Percentiles rank a stretch among this genome's conserved stretches.
Conservation (phyloP, 2,329 filamentous ascomycete species). For the Neospermospora avenae region DNA sequence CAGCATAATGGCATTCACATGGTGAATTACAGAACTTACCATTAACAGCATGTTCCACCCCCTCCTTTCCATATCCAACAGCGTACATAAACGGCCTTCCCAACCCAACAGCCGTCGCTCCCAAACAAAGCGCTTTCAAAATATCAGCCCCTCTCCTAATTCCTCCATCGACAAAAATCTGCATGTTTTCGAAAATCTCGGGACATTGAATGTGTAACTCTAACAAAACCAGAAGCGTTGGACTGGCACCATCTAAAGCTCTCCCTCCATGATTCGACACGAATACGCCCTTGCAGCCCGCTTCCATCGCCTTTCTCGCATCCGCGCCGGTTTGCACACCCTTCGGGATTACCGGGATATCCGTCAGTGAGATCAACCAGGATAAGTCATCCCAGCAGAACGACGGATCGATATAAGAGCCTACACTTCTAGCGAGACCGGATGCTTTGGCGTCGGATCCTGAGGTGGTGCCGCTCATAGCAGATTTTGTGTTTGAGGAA, state of each 20-base stretch:
- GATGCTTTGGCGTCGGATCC: conserved; percentile 53
- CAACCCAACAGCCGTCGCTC: conserved; percentile 60
- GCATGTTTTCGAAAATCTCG: conserved; percentile 55
- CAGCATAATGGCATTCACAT: too few species aligned
- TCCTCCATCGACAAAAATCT: conserved; percentile 64
- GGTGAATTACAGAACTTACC: too few species aligned
- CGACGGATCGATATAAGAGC: conserved; percentile 53
- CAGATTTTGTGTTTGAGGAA: conserved; percentile 45
- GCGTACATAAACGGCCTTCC: conserved; percentile 60
- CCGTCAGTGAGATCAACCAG: conserved; percentile 59
- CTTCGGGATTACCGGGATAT: conserved; percentile 60
- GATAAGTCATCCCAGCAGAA: conserved; percentile 61
- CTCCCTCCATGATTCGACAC: conserved; percentile 70
- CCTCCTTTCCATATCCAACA: conserved; percentile 58
- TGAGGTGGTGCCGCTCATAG: conserved; percentile 48
- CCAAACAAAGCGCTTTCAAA: conserved; percentile 63
- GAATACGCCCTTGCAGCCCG: conserved; percentile 64
- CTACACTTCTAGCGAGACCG: conserved; percentile 53
- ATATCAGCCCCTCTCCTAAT: conserved; percentile 64
- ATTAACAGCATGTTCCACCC: too few species aligned
- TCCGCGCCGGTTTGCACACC: conserved; percentile 67
- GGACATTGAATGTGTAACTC: conserved; percentile 62
- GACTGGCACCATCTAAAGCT: conserved; percentile 47
- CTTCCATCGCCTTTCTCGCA: conserved; percentile 55
- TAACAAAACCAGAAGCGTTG: conserved; percentile 56